Base-by-base conservation (phyloP, 805 yeast species). In the Teunomyces cretensis region DNA sequence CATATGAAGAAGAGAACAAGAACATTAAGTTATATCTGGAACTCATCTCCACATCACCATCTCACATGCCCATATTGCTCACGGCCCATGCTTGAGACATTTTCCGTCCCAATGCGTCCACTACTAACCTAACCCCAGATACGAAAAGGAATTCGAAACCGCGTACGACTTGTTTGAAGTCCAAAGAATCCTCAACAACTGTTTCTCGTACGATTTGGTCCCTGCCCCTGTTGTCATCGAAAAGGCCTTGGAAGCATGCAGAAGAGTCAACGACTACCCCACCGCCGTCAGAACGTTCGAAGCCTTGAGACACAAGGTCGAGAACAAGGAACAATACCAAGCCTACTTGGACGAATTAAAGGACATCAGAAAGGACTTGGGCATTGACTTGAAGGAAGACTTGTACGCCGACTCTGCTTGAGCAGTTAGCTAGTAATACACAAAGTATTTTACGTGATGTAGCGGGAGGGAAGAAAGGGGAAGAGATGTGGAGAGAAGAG, bases 181-280 rank as follows among this genome's bases (percentile, higher is more conserved):
- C 28, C 80, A 81, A 76, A 88, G 99, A 79, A 91, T 94, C 50
- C 81, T 94, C 67, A 94, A 95, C 84, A 94, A 94, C 78, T 90
- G 96, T 72, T 94, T 94, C 78, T 88, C 98, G 12, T 94, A 94
- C 78, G 99, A 94, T 75, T 82, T 94, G 71, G 99, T 94, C 46
- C 99, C 99, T 56, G 92, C 99, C 26, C 99, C 99, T 56, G 81
- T 86, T 51, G 98, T 94, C 52, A 80, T 94, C 64, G 96, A 88
- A 74, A 88, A 86, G 74, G 99, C 99, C 40, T 79, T 94, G 66
- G 84, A 88, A 75, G 99, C 99, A 39, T 91, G 97, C 60, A 91
- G 99, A 84, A 88, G 98, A 76, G 98, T 94, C 57, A 89, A 94
- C 74, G 99, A 94, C 76, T 88, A 88, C 75, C 97, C 99, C 50